Conservation (phyloP, 2,329 filamentous ascomycete genomes). For the Aspergillus arachidicola region DNA sequence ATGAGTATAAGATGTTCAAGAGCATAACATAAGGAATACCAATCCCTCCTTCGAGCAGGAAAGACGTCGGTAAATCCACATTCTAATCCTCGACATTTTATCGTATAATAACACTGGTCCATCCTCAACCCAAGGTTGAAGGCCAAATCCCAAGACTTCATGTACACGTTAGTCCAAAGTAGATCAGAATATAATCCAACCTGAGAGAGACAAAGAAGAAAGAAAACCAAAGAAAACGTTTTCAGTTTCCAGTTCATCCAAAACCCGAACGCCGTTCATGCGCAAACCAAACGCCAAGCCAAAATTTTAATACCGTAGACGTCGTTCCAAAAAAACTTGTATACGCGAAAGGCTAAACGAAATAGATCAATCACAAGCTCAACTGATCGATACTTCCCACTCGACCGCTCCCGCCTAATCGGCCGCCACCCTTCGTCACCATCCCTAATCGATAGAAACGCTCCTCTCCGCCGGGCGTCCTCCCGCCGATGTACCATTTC, state of each 20-base stretch:
- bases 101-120: not conserved
- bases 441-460: constrained; percentile 52
- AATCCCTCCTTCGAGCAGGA: not conserved
- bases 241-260: not conserved
- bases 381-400: constrained; percentile 53
- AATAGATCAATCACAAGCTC: constrained; percentile 42
- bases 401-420: constrained; percentile 43
- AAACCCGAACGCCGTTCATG: not conserved
- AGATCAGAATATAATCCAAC: not conserved
- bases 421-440: constrained; percentile 48
- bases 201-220: not conserved
- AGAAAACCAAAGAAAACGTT: not conserved
- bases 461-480: constrained; percentile 51
- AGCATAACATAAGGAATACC: not conserved
- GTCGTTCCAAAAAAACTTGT: not conserved
- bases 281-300: constrained; percentile 2
- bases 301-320: not conserved
- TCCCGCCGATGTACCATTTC: constrained; percentile 56
- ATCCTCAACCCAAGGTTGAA: not conserved
- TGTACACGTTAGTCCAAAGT: not conserved
- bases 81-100: not conserved
- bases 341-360: not conserved
- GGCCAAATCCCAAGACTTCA: not conserved
- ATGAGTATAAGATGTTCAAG: not conserved
- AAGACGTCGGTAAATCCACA: not conserved